These are phyloP conservation scores for Scedosporium apiospermum DNA, from an alignment of 2,329 filamentous ascomycete species.

Conservation along the genomic window DNA sequence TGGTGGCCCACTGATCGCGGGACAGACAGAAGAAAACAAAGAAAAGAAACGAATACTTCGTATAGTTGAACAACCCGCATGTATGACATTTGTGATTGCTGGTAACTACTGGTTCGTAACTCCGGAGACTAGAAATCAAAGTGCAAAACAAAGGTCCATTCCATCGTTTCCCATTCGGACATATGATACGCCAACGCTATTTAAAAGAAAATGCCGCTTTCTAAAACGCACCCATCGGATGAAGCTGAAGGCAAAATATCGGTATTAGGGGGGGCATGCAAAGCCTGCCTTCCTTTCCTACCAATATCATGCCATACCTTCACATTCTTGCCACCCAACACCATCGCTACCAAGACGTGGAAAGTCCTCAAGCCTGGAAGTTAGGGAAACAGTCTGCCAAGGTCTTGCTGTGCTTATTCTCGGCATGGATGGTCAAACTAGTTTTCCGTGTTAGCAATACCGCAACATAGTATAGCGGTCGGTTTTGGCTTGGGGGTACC, in stretches of 20 bases:
- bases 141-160: background rate
- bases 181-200: background rate
- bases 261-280: background rate
- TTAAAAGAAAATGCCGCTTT: constrained; percentile 1
- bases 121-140: background rate
- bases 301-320: too few species aligned
- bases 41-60: background rate
- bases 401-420: constrained; percentile 68
- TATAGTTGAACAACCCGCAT: background rate
- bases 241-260: background rate
- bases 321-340: background rate
- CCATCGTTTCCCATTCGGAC: background rate
- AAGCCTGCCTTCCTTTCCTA: background rate
- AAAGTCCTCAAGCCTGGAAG: constrained; percentile 16
- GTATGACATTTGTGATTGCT: background rate
- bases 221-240: background rate
- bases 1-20: constrained; percentile 21
- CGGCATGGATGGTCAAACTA: constrained; percentile 60
- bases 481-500: constrained; percentile 16
- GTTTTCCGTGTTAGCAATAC: background rate
- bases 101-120: background rate
- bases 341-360: background rate
- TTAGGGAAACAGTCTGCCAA: constrained; percentile 62
- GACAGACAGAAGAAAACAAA: background rate
- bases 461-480: background rate